These are phyloP conservation scores for Bryopsis sp. DNA, from an alignment of 139 green algal genomes.

Conservation along the genomic window DNA sequence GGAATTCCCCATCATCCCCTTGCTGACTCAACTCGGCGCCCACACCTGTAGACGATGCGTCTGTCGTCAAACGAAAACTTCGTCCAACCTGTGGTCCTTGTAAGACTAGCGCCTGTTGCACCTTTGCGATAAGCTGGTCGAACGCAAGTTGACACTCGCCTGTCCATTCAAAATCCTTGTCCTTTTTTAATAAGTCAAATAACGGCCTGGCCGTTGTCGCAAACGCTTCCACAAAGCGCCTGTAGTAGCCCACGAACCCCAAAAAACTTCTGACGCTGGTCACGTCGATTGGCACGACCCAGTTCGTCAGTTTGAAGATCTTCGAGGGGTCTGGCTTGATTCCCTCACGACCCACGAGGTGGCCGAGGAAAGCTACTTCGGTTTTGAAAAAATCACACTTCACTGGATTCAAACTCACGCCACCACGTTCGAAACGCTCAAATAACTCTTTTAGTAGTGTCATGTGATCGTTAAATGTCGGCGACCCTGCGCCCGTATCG, in stretches of 20 bases:
- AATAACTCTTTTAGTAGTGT: slow-evolving; percentile 5
- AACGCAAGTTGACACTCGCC: too few relatives aligned
- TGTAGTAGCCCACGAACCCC: neutral
- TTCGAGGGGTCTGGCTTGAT: neutral
- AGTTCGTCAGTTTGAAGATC: neutral
- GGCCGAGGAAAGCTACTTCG: neutral
- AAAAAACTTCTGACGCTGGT: neutral
- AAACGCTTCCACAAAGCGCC: neutral
- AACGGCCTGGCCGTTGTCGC: neutral
- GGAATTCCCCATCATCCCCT: neutral
- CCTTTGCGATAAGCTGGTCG: too few relatives aligned
- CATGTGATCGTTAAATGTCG: neutral
- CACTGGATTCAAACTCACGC: neutral
- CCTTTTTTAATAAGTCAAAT: too few relatives aligned
- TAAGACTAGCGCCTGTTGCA: too few relatives aligned
- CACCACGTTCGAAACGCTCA: neutral
- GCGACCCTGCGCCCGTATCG: neutral
- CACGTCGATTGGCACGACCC: neutral
- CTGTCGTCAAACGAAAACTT: too few relatives aligned
- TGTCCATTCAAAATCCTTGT: too few relatives aligned
- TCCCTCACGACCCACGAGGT: neutral
- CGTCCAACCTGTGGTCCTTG: too few relatives aligned
- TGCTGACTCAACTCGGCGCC: neutral
- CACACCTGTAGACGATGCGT: too few relatives aligned
- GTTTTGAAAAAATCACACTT: slow-evolving; percentile 7